Evolutionary conservation across 371 early-diverging fungal species (phyloP), one percentile per base, ranked within the genome.

Genomic region (Mortierella sp.): DNA sequence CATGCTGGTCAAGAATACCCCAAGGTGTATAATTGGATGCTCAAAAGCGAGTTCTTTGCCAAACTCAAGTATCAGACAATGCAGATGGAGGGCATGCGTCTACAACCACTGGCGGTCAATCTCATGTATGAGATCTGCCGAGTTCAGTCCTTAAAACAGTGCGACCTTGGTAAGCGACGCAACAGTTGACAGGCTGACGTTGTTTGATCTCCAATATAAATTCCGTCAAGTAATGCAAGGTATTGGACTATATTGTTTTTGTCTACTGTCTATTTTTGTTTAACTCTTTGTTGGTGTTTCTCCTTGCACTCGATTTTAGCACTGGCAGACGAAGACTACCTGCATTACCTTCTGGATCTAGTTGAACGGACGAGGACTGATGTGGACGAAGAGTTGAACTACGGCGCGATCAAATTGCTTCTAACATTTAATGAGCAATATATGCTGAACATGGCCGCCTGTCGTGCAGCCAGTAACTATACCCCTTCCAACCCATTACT

Each of bases 81-180:
- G 19, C 69, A 78, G 23, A 62, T 73, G 3, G 66, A 84, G 5
- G 86, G 82, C 39, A 46, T 47, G 5, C 47, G 56, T 39, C 14
- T 85, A 32, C 86, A 90, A 28, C 73, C 72, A 6, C 73, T 89
- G 21, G 84, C 89, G 7, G 83, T 92, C 64, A 78, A 83, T 26
- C 79, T 94, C 24, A 81, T 89, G 60, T 92, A 86, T 75, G 92
- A 94, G 76, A 83, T 94, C 64, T 91, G 90, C 48, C 83, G 90
- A 67, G 80, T 90, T 9, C 89, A 88, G 44, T 84, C 85, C 65
- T 75, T 94, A 46, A 82, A 86, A 12, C 68, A 83, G 27, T 64
- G 79, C 6, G 93, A 94, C 62, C 65, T 90, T 39, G 85, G 91
- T 86, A 86, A 70, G 66, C n/a, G n/a, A n/a, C n/a, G n/a, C n/a